Percentiles rank a stretch among this genome's conserved stretches.
phyloP scores from a whole-genome alignment of 345 rosid genomes.

The Populus tremula region DNA sequence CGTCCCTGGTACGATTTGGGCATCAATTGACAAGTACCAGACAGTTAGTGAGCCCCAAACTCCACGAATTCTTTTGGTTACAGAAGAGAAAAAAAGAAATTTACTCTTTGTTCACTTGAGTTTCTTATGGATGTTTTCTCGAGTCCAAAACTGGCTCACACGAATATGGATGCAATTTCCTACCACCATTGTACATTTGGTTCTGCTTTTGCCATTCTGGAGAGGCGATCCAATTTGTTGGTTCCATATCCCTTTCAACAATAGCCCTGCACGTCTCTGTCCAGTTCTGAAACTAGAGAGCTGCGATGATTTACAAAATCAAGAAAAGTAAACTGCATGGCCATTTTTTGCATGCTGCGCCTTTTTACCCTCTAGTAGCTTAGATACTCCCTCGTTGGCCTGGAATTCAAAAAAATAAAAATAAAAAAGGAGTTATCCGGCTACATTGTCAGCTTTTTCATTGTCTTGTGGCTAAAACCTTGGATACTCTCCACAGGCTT shows the following conservation, averaged over 20 bases:
- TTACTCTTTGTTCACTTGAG: not conserved
- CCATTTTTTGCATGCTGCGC: no score
- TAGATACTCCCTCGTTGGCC: no score
- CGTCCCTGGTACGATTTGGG: slow-evolving; percentile 35
- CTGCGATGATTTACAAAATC: not conserved
- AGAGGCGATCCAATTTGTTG: not conserved
- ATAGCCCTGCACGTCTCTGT: not conserved
- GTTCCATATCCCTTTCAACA: not conserved
- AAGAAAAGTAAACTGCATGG: not conserved
- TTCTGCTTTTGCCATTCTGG: not conserved
- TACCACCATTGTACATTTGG: not conserved
- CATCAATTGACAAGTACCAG: slow-evolving; percentile 35
- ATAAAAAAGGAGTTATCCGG: not conserved
- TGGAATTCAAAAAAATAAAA: no score
- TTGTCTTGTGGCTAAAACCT: not conserved
- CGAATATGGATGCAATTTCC: not conserved
- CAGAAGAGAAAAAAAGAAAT: no score
- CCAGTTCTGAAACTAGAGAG: not conserved
- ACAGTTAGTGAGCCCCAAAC: slow-evolving; percentile 13
- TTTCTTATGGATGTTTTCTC: not conserved
- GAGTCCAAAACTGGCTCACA: not conserved
- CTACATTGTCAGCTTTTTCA: not conserved
- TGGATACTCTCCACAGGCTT: not conserved
- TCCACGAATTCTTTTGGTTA: not conserved
- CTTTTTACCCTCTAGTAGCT: not conserved